Conservation (phyloP, 345 rosid genomes). For the Aquilaria yunnanensis region DNA sequence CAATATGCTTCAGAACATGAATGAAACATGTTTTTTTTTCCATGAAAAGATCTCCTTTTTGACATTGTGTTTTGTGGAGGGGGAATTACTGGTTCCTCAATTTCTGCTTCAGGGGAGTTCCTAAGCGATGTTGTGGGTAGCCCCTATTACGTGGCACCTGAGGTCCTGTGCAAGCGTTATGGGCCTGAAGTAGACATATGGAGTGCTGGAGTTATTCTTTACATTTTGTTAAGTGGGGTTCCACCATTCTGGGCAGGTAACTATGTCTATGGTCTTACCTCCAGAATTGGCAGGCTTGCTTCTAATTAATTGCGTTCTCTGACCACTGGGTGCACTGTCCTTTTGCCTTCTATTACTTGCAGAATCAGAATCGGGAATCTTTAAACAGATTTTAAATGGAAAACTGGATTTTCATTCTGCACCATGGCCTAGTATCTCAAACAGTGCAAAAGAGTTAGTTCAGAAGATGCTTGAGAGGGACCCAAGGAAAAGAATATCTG, state of each 20-base stretch:
- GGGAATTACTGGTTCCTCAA: conserved; percentile 6
- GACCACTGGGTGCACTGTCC: not conserved
- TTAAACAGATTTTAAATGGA: conserved; percentile 81
- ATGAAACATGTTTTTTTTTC: not conserved
- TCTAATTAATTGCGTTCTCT: not conserved
- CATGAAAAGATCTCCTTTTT: not conserved
- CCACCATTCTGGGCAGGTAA: conserved; percentile 98
- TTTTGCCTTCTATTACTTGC: conserved; percentile 14
- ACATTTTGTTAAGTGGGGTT: conserved; percentile 89
- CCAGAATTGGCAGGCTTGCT: not conserved
- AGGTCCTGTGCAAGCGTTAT: conserved; percentile 77
- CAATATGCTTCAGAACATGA: conserved; percentile 2
- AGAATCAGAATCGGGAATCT: conserved; percentile 98
- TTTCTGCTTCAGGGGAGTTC: conserved; percentile 51
- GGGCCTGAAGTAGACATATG: conserved; percentile 94
- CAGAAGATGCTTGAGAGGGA: conserved; percentile 84
- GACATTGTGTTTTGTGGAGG: no score
- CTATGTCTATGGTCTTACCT: not conserved
- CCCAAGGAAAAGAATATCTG: conserved; percentile 73
- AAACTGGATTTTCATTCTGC: conserved; percentile 81
- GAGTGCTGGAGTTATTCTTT: conserved; percentile 96
- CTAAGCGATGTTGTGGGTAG: conserved; percentile 93
- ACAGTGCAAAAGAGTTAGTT: conserved; percentile 83
- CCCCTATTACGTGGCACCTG: conserved; percentile 98
- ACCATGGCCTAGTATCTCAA: conserved; percentile 94